A percentile compares a stretch with the other conserved stretches of the same genome.
These are phyloP conservation scores for Wickerhamomyces queroliae DNA, from an alignment of 805 yeast genomes.

Conservation along the genomic window DNA sequence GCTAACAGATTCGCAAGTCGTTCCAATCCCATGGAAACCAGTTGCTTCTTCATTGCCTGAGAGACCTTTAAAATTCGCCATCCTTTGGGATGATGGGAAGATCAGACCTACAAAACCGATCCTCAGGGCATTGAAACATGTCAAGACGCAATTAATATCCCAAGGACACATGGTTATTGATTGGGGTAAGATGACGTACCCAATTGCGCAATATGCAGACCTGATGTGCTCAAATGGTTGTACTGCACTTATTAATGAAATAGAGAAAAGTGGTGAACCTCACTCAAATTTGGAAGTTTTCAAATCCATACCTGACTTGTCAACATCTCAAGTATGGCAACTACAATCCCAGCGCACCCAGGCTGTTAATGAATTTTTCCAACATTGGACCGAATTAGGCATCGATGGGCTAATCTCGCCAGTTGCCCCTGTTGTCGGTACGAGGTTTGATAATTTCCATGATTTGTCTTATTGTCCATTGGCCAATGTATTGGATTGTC, in stretches of 20 bases:
- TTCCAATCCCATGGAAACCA: conserved; percentile 32
- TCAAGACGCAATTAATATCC: conserved; percentile 20
- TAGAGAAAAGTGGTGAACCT: conserved; percentile 31
- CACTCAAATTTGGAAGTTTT: conserved; percentile 25
- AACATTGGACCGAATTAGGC: conserved; percentile 30
- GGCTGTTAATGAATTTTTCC: conserved; percentile 30
- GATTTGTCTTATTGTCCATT: conserved; percentile 46
- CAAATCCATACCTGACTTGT: conserved; percentile 29
- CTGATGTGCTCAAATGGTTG: conserved; percentile 7
- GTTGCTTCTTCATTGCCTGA: conserved; percentile 22
- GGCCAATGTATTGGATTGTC: conserved; percentile 49
- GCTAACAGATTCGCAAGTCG: conserved; percentile 31
- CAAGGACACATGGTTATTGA: conserved; percentile 45
- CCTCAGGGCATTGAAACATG: conserved; percentile 32
- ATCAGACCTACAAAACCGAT: conserved; percentile 42
- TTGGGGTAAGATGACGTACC: conserved; percentile 20
- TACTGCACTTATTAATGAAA: background rate
- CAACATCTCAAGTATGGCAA: conserved; percentile 34
- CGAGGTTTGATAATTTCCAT: conserved; percentile 27
- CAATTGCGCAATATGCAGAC: background rate
- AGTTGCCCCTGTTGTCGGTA: conserved; percentile 40
- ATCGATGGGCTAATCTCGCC: conserved; percentile 49
- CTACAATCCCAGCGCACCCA: conserved; percentile 31
- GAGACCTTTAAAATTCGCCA: conserved; percentile 33
- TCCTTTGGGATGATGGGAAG: conserved; percentile 33